These are phyloP conservation scores for Macrocybe gigantea DNA, from an alignment of 768 basidiomycete species.

Conservation along the genomic window DNA sequence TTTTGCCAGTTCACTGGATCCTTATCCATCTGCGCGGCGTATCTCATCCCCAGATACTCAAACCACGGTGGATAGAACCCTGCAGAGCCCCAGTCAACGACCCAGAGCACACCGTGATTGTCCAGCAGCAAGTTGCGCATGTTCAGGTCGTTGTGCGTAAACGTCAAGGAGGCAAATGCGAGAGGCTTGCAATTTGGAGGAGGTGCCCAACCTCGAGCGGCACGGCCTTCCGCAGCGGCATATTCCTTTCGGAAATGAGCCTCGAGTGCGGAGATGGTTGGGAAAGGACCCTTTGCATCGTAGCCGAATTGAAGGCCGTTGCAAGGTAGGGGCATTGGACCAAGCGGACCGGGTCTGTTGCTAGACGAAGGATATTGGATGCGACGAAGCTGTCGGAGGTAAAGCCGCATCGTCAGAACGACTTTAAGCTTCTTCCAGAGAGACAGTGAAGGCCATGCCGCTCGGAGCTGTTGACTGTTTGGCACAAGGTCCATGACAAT, in stretches of 20 bases:
- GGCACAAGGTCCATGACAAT: constrained; percentile 20
- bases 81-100: constrained; percentile 14
- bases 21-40: neutral
- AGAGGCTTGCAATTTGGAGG: neutral
- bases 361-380: constrained; percentile 5
- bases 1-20: neutral
- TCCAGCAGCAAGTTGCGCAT: constrained; percentile 12
- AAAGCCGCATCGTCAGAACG: constrained; percentile 14
- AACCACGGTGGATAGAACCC: constrained; percentile 12
- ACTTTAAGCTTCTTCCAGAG: constrained; percentile 10
- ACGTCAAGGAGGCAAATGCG: neutral
- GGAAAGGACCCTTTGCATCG: constrained; percentile 21
- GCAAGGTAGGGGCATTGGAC: constrained; percentile 8
- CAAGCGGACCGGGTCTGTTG: constrained; percentile 15
- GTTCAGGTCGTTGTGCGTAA: constrained; percentile 11
- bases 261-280: constrained; percentile 9
- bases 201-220: neutral
- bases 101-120: constrained; percentile 6
- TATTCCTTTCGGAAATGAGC: constrained; percentile 7
- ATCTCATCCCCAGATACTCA: constrained; percentile 4
- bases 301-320: constrained; percentile 13
- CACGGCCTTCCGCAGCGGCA: constrained; percentile 14
- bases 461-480: constrained; percentile 10
- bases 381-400: constrained; percentile 16
- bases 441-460: constrained; percentile 12